Base-by-base conservation (phyloP, 176 grass and related monocot genomes). In the Bothriochloa decipiens region DNA sequence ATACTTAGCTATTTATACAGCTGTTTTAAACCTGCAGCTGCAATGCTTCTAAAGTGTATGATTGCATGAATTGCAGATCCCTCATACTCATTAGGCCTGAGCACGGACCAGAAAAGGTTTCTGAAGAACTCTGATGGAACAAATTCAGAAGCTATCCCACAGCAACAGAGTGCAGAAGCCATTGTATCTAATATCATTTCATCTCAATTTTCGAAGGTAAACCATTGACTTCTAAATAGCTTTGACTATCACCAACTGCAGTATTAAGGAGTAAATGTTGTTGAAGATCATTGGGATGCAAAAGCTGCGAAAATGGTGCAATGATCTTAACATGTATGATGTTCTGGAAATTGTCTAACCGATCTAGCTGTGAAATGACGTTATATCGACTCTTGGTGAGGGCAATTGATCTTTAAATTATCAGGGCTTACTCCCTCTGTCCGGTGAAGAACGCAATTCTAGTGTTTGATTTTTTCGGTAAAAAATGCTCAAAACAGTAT, bases 101-200 rank as follows among this genome's bases (percentile, higher is more conserved):
- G 28, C 61, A 65, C 74, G 75, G 32, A 85, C 35, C 53, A 47
- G 55, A 81, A 76, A 77, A 89, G 39, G 42, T 84, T 72, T 68
- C 77, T 22, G 12, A 81, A 75, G 41, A 79, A 76, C 33, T 53
- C 14, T 17, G 65, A 85, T 72, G 69, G 73, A 67, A 64, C 25
- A 32, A 93, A 93, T 41, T 79, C 88, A 64, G 92, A 91, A 11
- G 42, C 11, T 61, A 68, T 91, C 79, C 86, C 91, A 49, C 79
- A 77, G 11, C 92, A 98, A 84, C 89, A 88, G 77, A 90, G 83
- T 74, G 91, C 85, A 78, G 91, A 98, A 88, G 65, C 76, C 55
- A 91, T 97, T 66, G 91, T 98, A 17, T 93, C 91, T 77, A 49
- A 91, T 75, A 84, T 98, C 58, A 81, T 98, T 57, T 95, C 85